A percentile compares a stretch with the other conserved stretches of the same genome.
phyloP scores from a whole-genome alignment of 2,329 filamentous ascomycete genomes.

The Alternaria tenuissima region DNA sequence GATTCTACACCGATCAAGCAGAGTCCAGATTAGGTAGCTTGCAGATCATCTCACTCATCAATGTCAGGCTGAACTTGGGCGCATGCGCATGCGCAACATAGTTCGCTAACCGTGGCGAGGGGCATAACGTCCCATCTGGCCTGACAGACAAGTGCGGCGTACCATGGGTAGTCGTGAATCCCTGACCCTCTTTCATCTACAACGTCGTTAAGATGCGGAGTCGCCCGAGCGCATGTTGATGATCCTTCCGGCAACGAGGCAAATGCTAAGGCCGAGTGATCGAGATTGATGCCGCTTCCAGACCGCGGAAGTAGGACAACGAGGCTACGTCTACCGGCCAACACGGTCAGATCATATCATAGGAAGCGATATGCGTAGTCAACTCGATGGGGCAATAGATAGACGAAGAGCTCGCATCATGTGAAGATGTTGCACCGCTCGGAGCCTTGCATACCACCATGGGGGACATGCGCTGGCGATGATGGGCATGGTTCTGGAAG shows the following conservation, averaged over 20 bases:
- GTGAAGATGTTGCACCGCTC: constrained; percentile 18
- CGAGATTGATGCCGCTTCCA: background rate
- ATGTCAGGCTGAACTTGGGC: constrained; percentile 10
- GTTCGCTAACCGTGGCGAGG: constrained; percentile 9
- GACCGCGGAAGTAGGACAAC: background rate
- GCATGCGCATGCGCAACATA: constrained; percentile 17
- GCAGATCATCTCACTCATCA: constrained; percentile 9
- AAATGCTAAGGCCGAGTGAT: constrained; percentile 1
- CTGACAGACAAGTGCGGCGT: background rate
- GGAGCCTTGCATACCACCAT: constrained; percentile 14
- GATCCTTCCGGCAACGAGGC: background rate
- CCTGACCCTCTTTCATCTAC: background rate
- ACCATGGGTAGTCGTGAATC: background rate
- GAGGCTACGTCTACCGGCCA: constrained; percentile 6
- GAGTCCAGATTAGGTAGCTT: constrained; percentile 6
- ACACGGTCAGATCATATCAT: background rate
- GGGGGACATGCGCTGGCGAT: constrained; percentile 22
- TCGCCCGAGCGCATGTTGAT: constrained; percentile 3
- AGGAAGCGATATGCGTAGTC: constrained; percentile 21
- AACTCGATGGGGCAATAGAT: constrained; percentile 25
- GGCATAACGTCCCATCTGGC: constrained; percentile 1
- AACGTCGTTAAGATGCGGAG: background rate
- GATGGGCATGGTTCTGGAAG: constrained; percentile 13
- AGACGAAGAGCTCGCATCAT: constrained; percentile 18
- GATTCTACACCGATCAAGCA: constrained; percentile 3